These are phyloP conservation scores for Fusarium dlaminii DNA, from an alignment of 2,329 filamentous ascomycete genomes.

Conservation along the genomic window DNA sequence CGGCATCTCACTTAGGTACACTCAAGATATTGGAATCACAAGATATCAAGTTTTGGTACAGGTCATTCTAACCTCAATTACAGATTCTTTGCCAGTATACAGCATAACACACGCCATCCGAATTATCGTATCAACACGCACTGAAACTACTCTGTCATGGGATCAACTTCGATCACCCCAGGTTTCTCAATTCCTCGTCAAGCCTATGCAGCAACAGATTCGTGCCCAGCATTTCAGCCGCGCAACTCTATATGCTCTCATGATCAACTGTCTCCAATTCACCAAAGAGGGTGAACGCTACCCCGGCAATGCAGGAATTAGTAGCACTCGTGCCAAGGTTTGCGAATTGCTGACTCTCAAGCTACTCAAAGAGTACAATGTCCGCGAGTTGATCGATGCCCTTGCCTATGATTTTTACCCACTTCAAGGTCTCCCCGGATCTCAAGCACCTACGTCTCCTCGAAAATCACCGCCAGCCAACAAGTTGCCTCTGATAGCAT, in stretches of 20 bases:
- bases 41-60: not conserved
- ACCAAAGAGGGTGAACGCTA: constrained; percentile 84
- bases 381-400: constrained; percentile 90
- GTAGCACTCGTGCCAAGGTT: constrained; percentile 84
- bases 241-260: constrained; percentile 86
- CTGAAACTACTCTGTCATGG: constrained; percentile 93
- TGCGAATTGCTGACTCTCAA: constrained; percentile 93
- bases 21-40: not conserved
- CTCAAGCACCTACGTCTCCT: constrained; percentile 47
- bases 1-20: constrained; percentile 77
- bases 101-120: constrained; percentile 90
- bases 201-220: constrained; percentile 93
- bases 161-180: constrained; percentile 96
- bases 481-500: constrained; percentile 65
- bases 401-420: constrained; percentile 96
- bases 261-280: constrained; percentile 95
- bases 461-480: constrained; percentile 50
- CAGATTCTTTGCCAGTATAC: constrained; percentile 89
- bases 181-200: constrained; percentile 93
- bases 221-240: constrained; percentile 83
- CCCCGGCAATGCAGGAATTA: constrained; percentile 85
- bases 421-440: constrained; percentile 77
- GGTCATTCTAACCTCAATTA: constrained; percentile 5
- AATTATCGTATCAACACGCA: constrained; percentile 82
- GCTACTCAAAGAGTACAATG: constrained; percentile 87